phyloP scores from a whole-genome alignment of 164 flowering plant species.

The Annona cherimola region DNA sequence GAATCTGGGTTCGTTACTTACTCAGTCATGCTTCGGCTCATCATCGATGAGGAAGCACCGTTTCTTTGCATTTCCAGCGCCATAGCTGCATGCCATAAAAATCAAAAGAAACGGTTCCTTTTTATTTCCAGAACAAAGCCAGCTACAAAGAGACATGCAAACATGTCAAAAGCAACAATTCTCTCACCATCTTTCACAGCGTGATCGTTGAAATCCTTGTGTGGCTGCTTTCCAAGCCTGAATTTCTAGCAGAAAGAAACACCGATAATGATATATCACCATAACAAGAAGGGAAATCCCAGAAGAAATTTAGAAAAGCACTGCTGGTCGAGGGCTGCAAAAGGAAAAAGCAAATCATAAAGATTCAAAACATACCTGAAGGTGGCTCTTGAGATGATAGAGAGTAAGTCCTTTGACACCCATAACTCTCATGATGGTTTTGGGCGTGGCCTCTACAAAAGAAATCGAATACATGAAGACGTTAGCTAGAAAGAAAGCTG shows the following conservation, averaged over 20 bases:
- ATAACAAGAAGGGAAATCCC: slow-evolving; percentile 2
- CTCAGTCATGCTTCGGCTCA: slow-evolving; percentile 76
- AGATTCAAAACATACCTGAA: slow-evolving; percentile 52
- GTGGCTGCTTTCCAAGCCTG: slow-evolving; percentile 99
- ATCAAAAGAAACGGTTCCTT: not conserved
- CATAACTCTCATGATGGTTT: slow-evolving; percentile 98
- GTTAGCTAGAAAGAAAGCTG: slow-evolving; percentile 2
- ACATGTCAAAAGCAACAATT: slow-evolving; percentile 3
- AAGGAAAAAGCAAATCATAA: slow-evolving; percentile 1
- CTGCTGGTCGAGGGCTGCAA: not conserved
- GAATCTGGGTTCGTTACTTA: slow-evolving; percentile 29
- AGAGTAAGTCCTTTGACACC: slow-evolving; percentile 98
- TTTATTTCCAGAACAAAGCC: not conserved
- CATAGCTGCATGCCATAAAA: slow-evolving; percentile 33
- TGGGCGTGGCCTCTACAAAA: slow-evolving; percentile 89
- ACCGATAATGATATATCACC: not conserved
- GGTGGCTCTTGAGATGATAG: slow-evolving; percentile 99
- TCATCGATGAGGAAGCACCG: slow-evolving; percentile 66
- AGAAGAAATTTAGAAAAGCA: not conserved
- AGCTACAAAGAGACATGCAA: not conserved
- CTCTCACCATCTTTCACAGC: slow-evolving; percentile 76
- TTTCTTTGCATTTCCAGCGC: slow-evolving; percentile 74
- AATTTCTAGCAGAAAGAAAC: slow-evolving; percentile 55
- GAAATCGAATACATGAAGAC: not conserved
- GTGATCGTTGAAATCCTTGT: slow-evolving; percentile 93